These are phyloP conservation scores for Tuber brumale DNA, from an alignment of 495 filamentous ascomycete species.

Conservation along the genomic window DNA sequence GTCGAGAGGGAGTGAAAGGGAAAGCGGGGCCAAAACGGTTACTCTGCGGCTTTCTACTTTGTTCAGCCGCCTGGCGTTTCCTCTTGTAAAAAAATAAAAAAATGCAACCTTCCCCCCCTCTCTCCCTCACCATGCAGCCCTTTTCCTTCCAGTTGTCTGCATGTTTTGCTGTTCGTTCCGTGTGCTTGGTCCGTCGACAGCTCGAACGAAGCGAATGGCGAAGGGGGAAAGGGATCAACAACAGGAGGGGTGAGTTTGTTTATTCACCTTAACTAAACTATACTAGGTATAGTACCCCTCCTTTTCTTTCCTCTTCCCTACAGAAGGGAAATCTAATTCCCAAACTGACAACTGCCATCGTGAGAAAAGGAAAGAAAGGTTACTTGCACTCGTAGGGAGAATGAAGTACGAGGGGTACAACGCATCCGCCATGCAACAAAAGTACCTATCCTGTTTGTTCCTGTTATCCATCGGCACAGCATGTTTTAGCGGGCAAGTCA, in stretches of 20 bases:
- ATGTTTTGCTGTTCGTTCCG: slow-evolving; percentile 19
- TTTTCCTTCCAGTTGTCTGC: slow-evolving; percentile 24
- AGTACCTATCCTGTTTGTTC: background rate
- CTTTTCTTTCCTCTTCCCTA: background rate
- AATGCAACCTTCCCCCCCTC: background rate
- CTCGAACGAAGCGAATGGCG: slow-evolving; percentile 5
- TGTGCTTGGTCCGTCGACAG: slow-evolving; percentile 9
- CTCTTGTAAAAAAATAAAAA: slow-evolving; percentile 13
- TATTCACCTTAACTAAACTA: background rate
- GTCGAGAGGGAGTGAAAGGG: background rate
- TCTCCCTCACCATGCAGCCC: slow-evolving; percentile 11
- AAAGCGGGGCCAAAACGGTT: background rate
- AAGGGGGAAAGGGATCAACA: background rate
- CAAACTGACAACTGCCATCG: background rate
- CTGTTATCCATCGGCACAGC: background rate
- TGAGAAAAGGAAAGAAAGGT: background rate
- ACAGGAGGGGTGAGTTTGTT: background rate
- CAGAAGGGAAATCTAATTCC: background rate
- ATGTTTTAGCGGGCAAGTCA: background rate
- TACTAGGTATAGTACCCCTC: background rate
- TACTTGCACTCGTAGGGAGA: background rate
- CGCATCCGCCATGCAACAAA: background rate
- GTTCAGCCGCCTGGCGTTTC: slow-evolving; percentile 25
- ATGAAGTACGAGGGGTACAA: background rate
- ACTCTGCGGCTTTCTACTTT: slow-evolving; percentile 1